Evolutionary conservation across 1,284 basidiomycete genomes (phyloP).

Genomic region (Cronartium quercuum): DNA sequence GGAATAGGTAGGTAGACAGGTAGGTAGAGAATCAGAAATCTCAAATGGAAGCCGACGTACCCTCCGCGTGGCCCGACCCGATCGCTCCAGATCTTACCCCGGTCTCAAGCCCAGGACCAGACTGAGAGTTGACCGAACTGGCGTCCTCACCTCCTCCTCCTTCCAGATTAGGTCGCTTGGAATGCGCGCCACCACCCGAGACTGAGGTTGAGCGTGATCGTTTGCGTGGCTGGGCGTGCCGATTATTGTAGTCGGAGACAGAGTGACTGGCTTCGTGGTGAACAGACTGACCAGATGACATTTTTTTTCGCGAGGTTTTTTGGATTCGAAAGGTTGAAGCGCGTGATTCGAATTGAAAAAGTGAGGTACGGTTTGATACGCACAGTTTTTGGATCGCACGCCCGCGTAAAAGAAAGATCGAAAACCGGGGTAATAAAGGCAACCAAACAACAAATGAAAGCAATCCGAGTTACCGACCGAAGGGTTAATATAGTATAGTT

Average conservation of each 20-base stretch:
- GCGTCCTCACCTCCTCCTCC: background rate
- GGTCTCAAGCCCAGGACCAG: background rate
- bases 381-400: background rate
- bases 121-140: background rate
- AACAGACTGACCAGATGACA: background rate
- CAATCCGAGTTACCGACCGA: background rate
- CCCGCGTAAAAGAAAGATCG: background rate
- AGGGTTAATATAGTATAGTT: no score
- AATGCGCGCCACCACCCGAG: background rate
- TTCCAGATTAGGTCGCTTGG: slow-evolving; percentile 17
- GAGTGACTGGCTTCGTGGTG: background rate
- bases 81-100: background rate
- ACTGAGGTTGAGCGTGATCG: slow-evolving; percentile 11
- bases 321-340: background rate
- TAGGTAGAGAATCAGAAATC: background rate
- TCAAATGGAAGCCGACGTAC: background rate
- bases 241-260: background rate
- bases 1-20: background rate
- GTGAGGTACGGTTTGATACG: background rate
- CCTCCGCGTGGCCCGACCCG: background rate
- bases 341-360: no score
- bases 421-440: background rate
- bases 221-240: slow-evolving; percentile 4
- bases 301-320: background rate
- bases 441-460: background rate